Evolutionary conservation across 352 stramenopile species (phyloP), one percentile per base, ranked within the genome.

Genomic region (Globisporangium radiosum): DNA sequence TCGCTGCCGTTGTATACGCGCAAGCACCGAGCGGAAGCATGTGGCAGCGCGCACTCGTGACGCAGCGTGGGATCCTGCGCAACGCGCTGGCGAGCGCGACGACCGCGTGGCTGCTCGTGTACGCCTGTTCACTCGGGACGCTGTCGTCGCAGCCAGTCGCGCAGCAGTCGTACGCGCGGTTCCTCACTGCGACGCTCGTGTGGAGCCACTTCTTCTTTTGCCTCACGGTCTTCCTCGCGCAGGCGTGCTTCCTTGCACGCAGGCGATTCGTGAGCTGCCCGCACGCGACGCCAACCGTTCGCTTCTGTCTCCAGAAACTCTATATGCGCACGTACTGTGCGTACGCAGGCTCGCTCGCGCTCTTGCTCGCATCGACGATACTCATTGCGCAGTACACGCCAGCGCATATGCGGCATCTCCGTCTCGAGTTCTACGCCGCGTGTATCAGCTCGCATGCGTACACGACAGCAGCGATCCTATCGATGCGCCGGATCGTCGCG

Each of bases 351-450:
- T 59, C 43, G 42, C 19, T 52, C 19, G 19, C 33, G 11, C 25
- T 51, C 15, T 15, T 52, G 7, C n/a, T 52, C 14, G 54, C 4
- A 9, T 43, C 33, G 25, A 17, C 45, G 4, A 25, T 42, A 3
- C 13, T 10, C 6, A 36, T 59, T 9, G 19, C 1, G 14, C 25
- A 13, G 42, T n/a, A 42, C 7, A 7, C 44, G 15, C 54, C 42
- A 11, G 10, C 8, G 25, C 36, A 52, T 13, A 14, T 59, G 15
- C 54, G 54, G 25, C 40, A 44, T 33, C 43, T 44, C 54, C 33
- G 38, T 8, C 45, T 59, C 33, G 54, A 59, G 45, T 59, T 43
- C 45, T 59, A 59, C 54, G 14, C 52, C 36, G 19, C 15, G 11
- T 52, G 13, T 36, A 36, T 50, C 33, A 42, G 43, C 17, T 42